Percentiles rank a stretch among this genome's conserved stretches.
These are phyloP conservation scores for Fusarium sp. DNA, from an alignment of 2,329 filamentous ascomycete species.

Conservation along the genomic window DNA sequence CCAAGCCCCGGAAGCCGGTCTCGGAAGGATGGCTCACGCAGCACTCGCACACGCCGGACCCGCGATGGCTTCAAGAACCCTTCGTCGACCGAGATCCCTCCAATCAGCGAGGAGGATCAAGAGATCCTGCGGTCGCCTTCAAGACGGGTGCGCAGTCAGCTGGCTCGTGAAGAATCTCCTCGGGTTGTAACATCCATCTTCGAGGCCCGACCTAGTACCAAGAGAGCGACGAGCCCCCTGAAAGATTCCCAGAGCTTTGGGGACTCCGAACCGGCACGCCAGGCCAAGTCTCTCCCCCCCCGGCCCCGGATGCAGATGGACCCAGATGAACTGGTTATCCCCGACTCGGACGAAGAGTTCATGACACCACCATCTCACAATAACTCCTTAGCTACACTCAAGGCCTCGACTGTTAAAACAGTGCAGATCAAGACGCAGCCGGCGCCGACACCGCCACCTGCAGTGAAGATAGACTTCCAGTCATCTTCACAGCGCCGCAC, in stretches of 20 bases:
- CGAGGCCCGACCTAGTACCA: constrained; percentile 6
- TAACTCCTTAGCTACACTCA: constrained; percentile 21
- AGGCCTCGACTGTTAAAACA: constrained; percentile 5
- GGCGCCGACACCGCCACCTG: not conserved
- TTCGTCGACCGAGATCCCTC: not conserved
- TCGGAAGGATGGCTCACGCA: constrained; percentile 33
- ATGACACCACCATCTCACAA: constrained; percentile 48
- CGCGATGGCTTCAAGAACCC: constrained; percentile 21
- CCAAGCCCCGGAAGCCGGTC: constrained; percentile 47
- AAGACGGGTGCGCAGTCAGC: constrained; percentile 33
- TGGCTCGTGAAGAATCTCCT: constrained; percentile 17
- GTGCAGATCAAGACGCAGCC: not conserved
- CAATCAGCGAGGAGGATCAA: constrained; percentile 35
- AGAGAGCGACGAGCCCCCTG: constrained; percentile 13
- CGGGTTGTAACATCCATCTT: constrained; percentile 5
- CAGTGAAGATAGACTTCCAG: not conserved
- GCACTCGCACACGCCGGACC: constrained; percentile 30
- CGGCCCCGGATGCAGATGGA: not conserved
- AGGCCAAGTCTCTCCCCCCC: not conserved
- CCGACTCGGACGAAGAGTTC: constrained; percentile 66
- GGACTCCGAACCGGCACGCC: not conserved
- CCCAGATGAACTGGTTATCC: constrained; percentile 53
- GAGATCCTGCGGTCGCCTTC: constrained; percentile 43
- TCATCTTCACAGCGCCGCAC: constrained; percentile 24
- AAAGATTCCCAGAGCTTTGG: constrained; percentile 19